These are phyloP conservation scores for Papilionanthe hybrid DNA, from an alignment of 116 monocot genomes.

Conservation along the genomic window DNA sequence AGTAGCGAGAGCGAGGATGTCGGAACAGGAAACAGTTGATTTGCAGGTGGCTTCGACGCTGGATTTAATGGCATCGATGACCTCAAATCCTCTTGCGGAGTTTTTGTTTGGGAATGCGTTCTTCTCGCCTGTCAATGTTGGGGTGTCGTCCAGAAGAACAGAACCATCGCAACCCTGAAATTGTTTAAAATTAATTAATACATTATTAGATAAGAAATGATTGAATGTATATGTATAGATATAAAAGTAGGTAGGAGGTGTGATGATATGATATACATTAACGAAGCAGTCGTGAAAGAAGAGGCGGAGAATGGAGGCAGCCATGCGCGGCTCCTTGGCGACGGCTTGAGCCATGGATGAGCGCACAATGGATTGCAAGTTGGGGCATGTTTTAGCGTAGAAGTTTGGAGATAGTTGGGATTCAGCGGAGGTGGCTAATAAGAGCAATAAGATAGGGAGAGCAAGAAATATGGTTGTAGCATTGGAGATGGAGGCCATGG, in stretches of 20 bases:
- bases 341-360: constrained; percentile 45
- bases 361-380: constrained; percentile 38
- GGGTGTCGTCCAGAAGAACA: constrained; percentile 54
- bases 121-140: constrained; percentile 56
- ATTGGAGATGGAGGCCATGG: too few species aligned
- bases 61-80: constrained; percentile 55
- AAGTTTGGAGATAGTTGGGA: constrained; percentile 46
- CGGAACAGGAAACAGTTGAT: constrained; percentile 56
- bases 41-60: constrained; percentile 40
- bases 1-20: constrained; percentile 54
- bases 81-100: constrained; percentile 48
- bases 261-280: constrained; percentile 11
- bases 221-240: too few species aligned
- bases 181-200: too few species aligned
- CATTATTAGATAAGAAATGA: too few species aligned
- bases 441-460: constrained; percentile 7
- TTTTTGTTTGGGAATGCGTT: constrained; percentile 49
- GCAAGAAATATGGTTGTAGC: not conserved
- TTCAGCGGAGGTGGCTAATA: constrained; percentile 18
- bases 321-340: constrained; percentile 46
- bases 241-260: too few species aligned
- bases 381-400: constrained; percentile 53
- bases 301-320: constrained; percentile 73
- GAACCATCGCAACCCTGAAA: constrained; percentile 71
- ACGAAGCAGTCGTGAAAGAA: constrained; percentile 90